These are phyloP conservation scores for Hyaloscypha finlandica DNA, from an alignment of 495 filamentous ascomycete genomes.

Conservation along the genomic window DNA sequence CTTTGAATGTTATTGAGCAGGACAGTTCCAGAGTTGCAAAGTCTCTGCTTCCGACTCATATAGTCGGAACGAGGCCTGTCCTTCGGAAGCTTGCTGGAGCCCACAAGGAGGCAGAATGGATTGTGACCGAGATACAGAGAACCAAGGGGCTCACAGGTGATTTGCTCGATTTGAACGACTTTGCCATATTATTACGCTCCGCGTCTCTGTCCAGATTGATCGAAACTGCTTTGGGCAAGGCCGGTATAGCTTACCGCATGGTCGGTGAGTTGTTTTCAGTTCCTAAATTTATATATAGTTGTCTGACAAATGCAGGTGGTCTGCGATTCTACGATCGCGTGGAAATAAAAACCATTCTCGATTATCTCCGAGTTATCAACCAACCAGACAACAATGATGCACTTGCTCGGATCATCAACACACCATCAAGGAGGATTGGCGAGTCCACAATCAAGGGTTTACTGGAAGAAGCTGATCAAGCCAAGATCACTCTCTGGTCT, in stretches of 20 bases:
- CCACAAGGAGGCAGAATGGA: conserved; percentile 80
- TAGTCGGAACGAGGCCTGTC: conserved; percentile 78
- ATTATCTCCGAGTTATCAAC: conserved; percentile 85
- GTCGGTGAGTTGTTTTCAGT: conserved; percentile 55
- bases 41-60: conserved; percentile 76
- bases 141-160: conserved; percentile 68
- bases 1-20: conserved; percentile 88
- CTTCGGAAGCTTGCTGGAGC: conserved; percentile 76
- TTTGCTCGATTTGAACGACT: conserved; percentile 72
- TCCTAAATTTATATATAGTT: neutral
- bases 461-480: conserved; percentile 72
- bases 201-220: conserved; percentile 81
- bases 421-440: conserved; percentile 79
- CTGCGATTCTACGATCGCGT: conserved; percentile 88
- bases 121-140: conserved; percentile 82
- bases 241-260: conserved; percentile 91
- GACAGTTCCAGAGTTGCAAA: conserved; percentile 80
- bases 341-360: conserved; percentile 86
- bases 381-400: conserved; percentile 91
- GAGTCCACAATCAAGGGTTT: conserved; percentile 74
- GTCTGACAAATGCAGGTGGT: conserved; percentile 47
- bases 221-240: conserved; percentile 80
- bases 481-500: conserved; percentile 72
- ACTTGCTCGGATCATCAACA: conserved; percentile 80
- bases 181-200: conserved; percentile 84